phyloP scores from a whole-genome alignment of 352 stramenopile genomes.

The Pythium chondricola region DNA sequence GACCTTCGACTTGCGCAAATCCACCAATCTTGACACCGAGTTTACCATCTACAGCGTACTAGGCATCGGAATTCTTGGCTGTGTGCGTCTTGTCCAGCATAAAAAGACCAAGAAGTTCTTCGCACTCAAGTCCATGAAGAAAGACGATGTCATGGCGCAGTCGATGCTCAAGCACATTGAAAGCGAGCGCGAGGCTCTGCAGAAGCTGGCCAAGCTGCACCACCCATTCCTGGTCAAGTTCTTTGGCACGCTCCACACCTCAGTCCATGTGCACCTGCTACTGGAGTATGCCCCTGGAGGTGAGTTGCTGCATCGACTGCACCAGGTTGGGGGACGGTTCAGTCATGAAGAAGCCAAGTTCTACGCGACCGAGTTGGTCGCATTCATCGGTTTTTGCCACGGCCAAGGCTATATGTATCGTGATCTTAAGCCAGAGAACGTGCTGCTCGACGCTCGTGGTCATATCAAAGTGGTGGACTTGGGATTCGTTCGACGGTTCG shows the following conservation, averaged over 20 bases:
- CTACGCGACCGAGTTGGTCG: conserved; percentile 58
- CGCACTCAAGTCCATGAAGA: conserved; percentile 71
- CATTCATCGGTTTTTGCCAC: conserved; percentile 55
- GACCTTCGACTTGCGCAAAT: conserved; percentile 49
- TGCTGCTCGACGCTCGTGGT: conserved; percentile 68
- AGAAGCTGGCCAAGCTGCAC: conserved; percentile 26
- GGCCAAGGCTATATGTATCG: conserved; percentile 67
- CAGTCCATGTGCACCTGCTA: conserved; percentile 57
- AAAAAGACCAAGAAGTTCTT: conserved; percentile 55
- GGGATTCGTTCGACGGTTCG: conserved; percentile 48
- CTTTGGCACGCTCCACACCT: conserved; percentile 60
- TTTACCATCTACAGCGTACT: conserved; percentile 54
- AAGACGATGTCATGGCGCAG: conserved; percentile 44
- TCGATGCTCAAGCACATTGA: conserved; percentile 59
- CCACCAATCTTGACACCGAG: conserved; percentile 44
- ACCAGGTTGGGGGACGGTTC: conserved; percentile 41
- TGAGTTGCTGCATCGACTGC: conserved; percentile 55
- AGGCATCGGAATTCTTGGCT: conserved; percentile 67
- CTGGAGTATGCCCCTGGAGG: conserved; percentile 64
- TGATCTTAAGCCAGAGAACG: conserved; percentile 89
- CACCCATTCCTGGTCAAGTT: conserved; percentile 48
- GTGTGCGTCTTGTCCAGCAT: conserved; percentile 57
- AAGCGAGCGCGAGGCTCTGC: conserved; percentile 42
- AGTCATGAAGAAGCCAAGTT: conserved; percentile 71
- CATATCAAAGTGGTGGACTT: conserved; percentile 72